Evolutionary conservation across 2,329 filamentous ascomycete genomes (phyloP).

Genomic region (Neonectria hederae): DNA sequence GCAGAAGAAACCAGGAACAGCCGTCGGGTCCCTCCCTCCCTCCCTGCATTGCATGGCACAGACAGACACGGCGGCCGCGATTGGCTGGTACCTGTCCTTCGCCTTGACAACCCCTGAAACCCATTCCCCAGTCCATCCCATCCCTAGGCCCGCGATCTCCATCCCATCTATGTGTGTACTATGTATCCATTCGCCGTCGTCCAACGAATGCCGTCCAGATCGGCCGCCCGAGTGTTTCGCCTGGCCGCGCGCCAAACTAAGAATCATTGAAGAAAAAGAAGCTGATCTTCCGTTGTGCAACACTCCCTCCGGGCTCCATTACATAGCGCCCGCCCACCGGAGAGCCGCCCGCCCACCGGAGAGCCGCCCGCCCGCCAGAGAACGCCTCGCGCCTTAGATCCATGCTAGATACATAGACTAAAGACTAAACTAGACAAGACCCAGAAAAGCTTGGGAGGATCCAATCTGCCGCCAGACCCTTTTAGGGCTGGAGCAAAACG

Average conservation of each 20-base stretch:
- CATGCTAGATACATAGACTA: background rate
- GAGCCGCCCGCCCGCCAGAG: too few relatives aligned
- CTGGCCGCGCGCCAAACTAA: conserved; percentile 38
- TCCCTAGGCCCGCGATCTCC: conserved; percentile 8
- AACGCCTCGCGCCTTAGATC: background rate
- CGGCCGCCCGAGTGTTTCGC: conserved; percentile 34
- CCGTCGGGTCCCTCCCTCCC: background rate
- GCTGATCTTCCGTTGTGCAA: background rate
- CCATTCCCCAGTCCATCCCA: background rate
- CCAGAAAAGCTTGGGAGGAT: background rate
- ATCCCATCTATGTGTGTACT: background rate
- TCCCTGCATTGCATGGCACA: conserved; percentile 2
- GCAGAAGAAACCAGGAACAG: conserved; percentile 7
- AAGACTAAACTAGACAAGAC: conserved; percentile 26
- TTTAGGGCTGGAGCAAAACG: conserved; percentile 14
- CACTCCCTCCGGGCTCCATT: too few relatives aligned
- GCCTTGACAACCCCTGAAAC: conserved; percentile 15
- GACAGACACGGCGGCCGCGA: background rate
- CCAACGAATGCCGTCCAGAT: conserved; percentile 26
- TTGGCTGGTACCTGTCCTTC: background rate
- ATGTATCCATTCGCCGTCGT: conserved; percentile 2
- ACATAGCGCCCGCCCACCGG: too few relatives aligned
- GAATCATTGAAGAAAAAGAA: background rate
- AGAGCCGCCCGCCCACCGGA: too few relatives aligned
- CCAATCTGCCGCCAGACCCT: background rate